These are phyloP conservation scores for Lentinus tigrinus DNA, from an alignment of 768 basidiomycete species.

Conservation along the genomic window DNA sequence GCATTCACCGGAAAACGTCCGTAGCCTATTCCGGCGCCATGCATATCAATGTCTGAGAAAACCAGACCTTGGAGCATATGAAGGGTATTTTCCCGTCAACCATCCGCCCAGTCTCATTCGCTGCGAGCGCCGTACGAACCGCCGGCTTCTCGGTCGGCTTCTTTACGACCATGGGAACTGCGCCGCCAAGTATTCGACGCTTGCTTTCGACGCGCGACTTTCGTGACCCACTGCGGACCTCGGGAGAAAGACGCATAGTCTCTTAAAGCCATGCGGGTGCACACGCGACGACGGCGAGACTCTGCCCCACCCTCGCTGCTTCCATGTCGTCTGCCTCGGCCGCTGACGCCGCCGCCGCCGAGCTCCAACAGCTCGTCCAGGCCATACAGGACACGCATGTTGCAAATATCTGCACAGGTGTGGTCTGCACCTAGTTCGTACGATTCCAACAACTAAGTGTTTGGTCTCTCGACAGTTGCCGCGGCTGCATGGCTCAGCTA, in stretches of 20 bases:
- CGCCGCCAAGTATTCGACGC: background rate
- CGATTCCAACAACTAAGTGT: background rate
- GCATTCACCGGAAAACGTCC: no score
- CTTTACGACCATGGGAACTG: background rate
- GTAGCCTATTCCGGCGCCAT: no score
- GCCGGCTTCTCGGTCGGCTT: background rate
- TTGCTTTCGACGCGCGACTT: background rate
- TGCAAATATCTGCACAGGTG: conserved; percentile 8
- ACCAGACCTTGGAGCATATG: no score
- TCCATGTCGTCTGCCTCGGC: background rate
- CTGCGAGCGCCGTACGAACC: background rate
- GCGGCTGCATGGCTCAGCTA: conserved; percentile 5
- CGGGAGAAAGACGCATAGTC: background rate
- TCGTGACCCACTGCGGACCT: no score
- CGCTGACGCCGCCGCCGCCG: background rate
- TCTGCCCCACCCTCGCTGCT: background rate
- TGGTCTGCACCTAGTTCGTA: background rate
- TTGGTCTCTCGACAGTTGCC: background rate
- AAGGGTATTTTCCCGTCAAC: no score
- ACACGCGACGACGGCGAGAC: background rate
- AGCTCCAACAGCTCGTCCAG: conserved; percentile 4
- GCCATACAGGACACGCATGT: background rate
- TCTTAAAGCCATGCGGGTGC: background rate
- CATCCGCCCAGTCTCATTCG: background rate
- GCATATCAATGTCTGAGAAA: no score